A percentile compares a stretch with the other conserved stretches of the same genome.
Conservation (phyloP, 129 eudicot species). For the Kitagawia praeruptora region DNA sequence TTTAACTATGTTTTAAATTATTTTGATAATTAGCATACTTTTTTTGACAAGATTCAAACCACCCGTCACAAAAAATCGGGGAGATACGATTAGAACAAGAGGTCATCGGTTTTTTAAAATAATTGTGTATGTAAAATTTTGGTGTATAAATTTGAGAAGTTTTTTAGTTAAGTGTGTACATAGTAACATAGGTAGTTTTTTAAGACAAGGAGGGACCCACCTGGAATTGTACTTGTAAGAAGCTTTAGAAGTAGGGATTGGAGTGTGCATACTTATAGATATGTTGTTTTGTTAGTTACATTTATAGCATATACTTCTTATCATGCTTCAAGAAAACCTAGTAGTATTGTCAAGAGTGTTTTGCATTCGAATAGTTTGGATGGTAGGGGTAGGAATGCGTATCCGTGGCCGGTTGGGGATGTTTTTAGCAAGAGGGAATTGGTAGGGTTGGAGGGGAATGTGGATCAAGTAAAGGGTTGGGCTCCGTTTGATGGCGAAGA, state of each 20-base stretch:
- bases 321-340: conserved; percentile 90
- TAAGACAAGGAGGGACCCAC: conserved; percentile 27
- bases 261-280: conserved; percentile 52
- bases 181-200: not conserved
- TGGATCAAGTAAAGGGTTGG: conserved; percentile 44
- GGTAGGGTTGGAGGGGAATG: not conserved
- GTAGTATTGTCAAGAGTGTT: conserved; percentile 77
- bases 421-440: conserved; percentile 21
- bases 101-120: not conserved
- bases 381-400: not conserved
- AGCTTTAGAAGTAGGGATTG: conserved; percentile 39
- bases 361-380: conserved; percentile 35
- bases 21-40: too few species aligned
- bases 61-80: too few species aligned
- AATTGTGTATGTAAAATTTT: not conserved
- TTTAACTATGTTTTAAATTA: not conserved
- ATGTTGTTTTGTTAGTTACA: conserved; percentile 57
- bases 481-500: conserved; percentile 59
- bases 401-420: conserved; percentile 46
- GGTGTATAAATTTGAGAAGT: not conserved
- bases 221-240: conserved; percentile 31
- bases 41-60: too few species aligned
- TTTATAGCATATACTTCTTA: conserved; percentile 73
- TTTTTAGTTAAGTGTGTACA: not conserved
- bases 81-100: too few species aligned